phyloP scores from a whole-genome alignment of 148 eudicot species.

The Vaccinium myrtillus region DNA sequence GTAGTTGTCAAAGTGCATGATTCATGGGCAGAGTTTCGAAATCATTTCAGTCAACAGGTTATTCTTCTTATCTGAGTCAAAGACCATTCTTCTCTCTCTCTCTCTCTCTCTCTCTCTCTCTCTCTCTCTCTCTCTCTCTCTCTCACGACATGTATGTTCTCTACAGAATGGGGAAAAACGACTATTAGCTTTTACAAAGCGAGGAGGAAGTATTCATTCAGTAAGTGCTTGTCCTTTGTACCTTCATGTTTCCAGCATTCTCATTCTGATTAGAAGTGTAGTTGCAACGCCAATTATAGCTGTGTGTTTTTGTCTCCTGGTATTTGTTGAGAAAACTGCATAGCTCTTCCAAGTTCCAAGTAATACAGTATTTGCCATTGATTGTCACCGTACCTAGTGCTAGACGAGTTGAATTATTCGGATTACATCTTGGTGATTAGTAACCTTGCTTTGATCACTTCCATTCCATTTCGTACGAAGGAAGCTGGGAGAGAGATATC shows the following conservation, averaged over 20 bases:
- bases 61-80: slow-evolving; percentile 10
- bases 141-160: not conserved
- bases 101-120: not conserved
- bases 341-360: not conserved
- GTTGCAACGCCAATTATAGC: not conserved
- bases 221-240: slow-evolving; percentile 41
- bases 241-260: not conserved
- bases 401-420: not conserved
- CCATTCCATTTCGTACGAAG: not conserved
- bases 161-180: slow-evolving; percentile 81
- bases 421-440: not conserved
- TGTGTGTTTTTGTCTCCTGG: not conserved
- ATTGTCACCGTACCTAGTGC: not conserved
- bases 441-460: not conserved
- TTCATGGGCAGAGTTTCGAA: slow-evolving; percentile 81
- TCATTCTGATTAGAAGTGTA: not conserved
- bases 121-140: slow-evolving; percentile 13
- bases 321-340: not conserved
- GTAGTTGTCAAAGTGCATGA: slow-evolving; percentile 89
- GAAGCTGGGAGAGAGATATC: not conserved
- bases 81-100: slow-evolving; percentile 1
- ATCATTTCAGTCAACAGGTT: slow-evolving; percentile 78
- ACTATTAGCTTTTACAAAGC: slow-evolving; percentile 84
- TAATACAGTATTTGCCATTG: not conserved
- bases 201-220: slow-evolving; percentile 72